A percentile compares a stretch with the other conserved stretches of the same genome.
Conservation (phyloP, 108 stramenopile species). For the Pseudonitzschia multiseries region DNA sequence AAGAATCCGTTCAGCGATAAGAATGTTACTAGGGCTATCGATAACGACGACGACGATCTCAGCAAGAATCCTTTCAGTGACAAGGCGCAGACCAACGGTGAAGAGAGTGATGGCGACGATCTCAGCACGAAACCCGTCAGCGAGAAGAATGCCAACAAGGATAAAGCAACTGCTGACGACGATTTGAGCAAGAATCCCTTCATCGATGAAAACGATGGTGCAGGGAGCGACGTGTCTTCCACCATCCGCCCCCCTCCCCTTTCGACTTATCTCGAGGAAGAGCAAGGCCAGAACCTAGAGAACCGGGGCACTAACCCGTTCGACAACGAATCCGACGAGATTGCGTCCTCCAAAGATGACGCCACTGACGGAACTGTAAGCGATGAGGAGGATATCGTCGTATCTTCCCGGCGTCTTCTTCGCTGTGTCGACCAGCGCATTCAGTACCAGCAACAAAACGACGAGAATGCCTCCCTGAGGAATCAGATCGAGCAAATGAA, state of each 20-base stretch:
- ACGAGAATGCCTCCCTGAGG: conserved; percentile 40
- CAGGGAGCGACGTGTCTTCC: background rate
- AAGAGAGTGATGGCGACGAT: background rate
- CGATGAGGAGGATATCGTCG: conserved; percentile 31
- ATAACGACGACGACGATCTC: conserved; percentile 3
- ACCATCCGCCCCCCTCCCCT: conserved; percentile 2
- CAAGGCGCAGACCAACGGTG: background rate
- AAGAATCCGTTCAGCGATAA: conserved; percentile 17
- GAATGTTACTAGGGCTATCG: background rate
- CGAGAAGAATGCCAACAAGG: background rate
- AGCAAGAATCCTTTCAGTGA: conserved; percentile 14
- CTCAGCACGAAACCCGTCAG: background rate
- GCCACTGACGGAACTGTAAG: conserved; percentile 6
- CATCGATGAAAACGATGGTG: background rate
- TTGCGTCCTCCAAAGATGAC: conserved; percentile 13
- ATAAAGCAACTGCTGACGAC: background rate
- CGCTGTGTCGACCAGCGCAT: conserved; percentile 37
- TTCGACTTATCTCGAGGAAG: background rate
- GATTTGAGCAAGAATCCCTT: conserved; percentile 16
- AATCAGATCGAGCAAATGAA: conserved; percentile 37
- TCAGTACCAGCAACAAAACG: conserved; percentile 39
- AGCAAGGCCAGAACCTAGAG: background rate
- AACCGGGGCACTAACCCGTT: background rate
- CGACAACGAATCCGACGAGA: conserved; percentile 9
- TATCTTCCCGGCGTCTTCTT: conserved; percentile 36